Conservation (phyloP, 2,329 filamentous ascomycete species). For the Cladosporium sp. region DNA sequence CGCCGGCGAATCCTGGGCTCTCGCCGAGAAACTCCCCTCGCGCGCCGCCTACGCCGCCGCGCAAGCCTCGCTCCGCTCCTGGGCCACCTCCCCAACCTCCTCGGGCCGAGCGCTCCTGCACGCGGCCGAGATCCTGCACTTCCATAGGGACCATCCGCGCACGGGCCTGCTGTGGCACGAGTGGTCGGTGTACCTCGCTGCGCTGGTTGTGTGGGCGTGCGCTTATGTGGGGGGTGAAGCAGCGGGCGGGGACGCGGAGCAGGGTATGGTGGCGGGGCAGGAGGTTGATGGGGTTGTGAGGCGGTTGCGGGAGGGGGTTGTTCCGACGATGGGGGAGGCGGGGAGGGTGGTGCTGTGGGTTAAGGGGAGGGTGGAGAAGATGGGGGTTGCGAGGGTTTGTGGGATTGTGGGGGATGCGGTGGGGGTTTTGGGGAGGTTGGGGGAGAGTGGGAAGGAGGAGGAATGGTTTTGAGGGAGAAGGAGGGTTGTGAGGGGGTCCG, state of each 20-base stretch:
- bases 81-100: slow-evolving; percentile 22
- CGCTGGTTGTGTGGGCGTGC: slow-evolving; percentile 25
- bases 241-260: neutral
- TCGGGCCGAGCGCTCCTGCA: slow-evolving; percentile 18
- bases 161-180: slow-evolving; percentile 24
- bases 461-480: slow-evolving; percentile 19
- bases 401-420: slow-evolving; percentile 22
- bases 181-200: slow-evolving; percentile 25
- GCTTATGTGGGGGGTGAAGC: slow-evolving; percentile 13
- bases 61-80: slow-evolving; percentile 30
- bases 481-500: too few relatives aligned
- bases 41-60: slow-evolving; percentile 27
- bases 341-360: slow-evolving; percentile 21
- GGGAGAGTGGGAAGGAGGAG: slow-evolving; percentile 20
- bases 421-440: slow-evolving; percentile 24
- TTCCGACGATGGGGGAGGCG: slow-evolving; percentile 14
- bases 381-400: slow-evolving; percentile 19
- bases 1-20: slow-evolving; percentile 40
- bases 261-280: neutral
- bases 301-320: slow-evolving; percentile 4
- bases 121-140: slow-evolving; percentile 21
- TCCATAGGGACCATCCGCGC: slow-evolving; percentile 16
- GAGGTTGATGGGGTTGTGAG: slow-evolving; percentile 17
- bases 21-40: slow-evolving; percentile 37
- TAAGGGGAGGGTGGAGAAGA: slow-evolving; percentile 19